A percentile compares a stretch with the other conserved stretches of the same genome.
phyloP scores from a whole-genome alignment of 2,329 filamentous ascomycete species.

The Sclerotinia spermophila region DNA sequence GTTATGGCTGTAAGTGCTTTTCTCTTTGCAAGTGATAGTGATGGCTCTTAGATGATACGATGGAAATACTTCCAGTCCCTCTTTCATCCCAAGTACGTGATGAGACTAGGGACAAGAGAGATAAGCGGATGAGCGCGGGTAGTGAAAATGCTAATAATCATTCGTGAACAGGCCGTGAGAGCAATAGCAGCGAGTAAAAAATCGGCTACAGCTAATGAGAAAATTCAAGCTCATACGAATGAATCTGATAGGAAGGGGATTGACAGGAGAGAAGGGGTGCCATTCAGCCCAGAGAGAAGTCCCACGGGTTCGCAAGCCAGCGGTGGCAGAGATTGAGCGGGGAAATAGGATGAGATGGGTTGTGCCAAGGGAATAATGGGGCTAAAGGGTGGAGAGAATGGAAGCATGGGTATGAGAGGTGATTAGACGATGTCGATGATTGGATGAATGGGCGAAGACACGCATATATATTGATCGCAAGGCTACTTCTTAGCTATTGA shows the following conservation, averaged over 20 bases:
- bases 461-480: neutral
- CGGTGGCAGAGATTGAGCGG: neutral
- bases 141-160: neutral
- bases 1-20: constrained; percentile 15
- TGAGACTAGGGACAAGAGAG: neutral
- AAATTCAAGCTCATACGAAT: neutral
- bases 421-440: neutral
- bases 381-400: neutral
- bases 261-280: neutral
- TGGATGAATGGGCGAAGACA: too few species aligned
- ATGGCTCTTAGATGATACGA: neutral
- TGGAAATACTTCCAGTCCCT: neutral
- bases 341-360: neutral
- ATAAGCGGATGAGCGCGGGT: neutral
- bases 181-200: constrained; percentile 14
- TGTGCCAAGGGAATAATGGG: neutral
- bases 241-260: neutral
- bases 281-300: neutral
- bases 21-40: neutral
- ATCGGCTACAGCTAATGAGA: neutral
- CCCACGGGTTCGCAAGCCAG: neutral
- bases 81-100: neutral
- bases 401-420: neutral
- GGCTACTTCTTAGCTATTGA: neutral
- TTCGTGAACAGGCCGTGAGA: neutral